A percentile compares a stretch with the other conserved stretches of the same genome.
Conservation (phyloP, 257 asterid genomes). For the Solanum clarkiae region DNA sequence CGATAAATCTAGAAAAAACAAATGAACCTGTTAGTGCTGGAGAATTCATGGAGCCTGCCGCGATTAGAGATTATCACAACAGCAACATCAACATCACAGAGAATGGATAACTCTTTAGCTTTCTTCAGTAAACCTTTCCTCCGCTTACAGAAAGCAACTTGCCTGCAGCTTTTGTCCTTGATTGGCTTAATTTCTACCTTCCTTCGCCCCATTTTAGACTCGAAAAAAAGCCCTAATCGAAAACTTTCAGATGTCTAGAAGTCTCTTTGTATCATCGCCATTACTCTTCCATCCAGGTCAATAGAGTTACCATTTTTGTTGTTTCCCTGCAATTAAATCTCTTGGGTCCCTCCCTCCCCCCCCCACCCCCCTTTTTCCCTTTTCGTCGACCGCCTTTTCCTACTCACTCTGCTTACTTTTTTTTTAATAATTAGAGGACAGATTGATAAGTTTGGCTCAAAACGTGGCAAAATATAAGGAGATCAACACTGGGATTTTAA, state of each 20-base stretch:
- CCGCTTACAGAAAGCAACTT: not conserved
- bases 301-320: not conserved
- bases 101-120: not conserved
- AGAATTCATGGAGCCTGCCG: not conserved
- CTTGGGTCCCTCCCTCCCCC: not conserved
- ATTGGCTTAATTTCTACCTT: not conserved
- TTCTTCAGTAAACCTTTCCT: not conserved
- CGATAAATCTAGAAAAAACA: not conserved
- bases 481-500: too few relatives aligned
- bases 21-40: not conserved
- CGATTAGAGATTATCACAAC: not conserved
- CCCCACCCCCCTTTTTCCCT: too few relatives aligned
- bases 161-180: not conserved
- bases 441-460: too few relatives aligned
- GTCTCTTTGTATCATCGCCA: not conserved
- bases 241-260: not conserved
- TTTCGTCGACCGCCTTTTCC: not conserved
- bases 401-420: not conserved
- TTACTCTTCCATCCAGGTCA: not conserved
- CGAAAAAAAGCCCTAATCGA: not conserved
- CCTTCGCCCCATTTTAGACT: not conserved
- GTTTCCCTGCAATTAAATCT: not conserved
- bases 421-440: too few relatives aligned
- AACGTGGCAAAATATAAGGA: too few relatives aligned
- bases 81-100: not conserved